Conservation (phyloP, 371 early-diverging fungal genomes). For the Mucor sp. region DNA sequence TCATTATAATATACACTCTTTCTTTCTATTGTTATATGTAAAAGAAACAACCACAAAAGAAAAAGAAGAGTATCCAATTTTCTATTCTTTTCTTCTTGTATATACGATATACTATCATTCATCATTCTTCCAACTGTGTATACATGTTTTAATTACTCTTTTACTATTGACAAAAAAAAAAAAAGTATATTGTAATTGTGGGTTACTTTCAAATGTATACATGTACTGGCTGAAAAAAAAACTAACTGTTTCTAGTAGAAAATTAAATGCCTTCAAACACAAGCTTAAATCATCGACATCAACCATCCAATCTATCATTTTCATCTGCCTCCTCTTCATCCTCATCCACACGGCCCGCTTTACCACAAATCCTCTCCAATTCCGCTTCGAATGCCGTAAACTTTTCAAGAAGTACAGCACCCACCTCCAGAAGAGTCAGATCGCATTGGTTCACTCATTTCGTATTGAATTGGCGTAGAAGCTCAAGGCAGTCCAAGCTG, state of each 20-base stretch:
- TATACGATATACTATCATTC: no score
- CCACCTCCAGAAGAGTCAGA: conserved; percentile 47
- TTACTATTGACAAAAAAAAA: background rate
- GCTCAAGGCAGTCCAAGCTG: conserved; percentile 45
- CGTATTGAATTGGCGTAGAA: conserved; percentile 48
- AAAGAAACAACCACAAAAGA: background rate
- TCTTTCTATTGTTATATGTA: background rate
- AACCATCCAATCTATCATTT: conserved; percentile 41
- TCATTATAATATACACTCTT: no score
- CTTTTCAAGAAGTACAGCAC: conserved; percentile 45
- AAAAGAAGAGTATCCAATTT: background rate
- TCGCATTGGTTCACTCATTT: conserved; percentile 55
- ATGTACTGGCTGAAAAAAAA: background rate
- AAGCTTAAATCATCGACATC: conserved; percentile 48
- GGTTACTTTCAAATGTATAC: background rate
- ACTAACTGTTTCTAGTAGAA: background rate
- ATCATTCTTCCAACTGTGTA: background rate
- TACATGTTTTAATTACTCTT: background rate
- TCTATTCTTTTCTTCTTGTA: background rate
- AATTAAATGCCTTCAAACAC: conserved; percentile 29
- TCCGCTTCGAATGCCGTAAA: conserved; percentile 51
- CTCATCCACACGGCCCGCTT: conserved; percentile 47
- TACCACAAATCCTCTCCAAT: conserved; percentile 47
- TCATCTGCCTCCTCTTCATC: conserved; percentile 44
- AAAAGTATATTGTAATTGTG: background rate